Evolutionary conservation across 2,329 filamentous ascomycete genomes (phyloP).

Genomic region (Ambrosiella xylebori): DNA sequence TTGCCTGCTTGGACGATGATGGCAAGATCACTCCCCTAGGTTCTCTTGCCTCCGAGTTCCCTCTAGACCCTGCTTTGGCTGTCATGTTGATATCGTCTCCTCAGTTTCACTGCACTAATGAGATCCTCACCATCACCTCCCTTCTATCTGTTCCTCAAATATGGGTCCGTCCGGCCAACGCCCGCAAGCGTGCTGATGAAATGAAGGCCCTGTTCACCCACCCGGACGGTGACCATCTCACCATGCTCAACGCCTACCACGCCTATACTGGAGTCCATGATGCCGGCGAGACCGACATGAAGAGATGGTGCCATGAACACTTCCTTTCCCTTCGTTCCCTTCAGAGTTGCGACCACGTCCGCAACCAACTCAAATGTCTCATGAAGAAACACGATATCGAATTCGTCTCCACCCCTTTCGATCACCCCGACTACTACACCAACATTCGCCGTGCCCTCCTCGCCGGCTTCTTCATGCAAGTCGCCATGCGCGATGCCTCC

Average conservation of each 20-base stretch:
- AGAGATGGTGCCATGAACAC: constrained; percentile 93
- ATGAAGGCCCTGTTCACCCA: constrained; percentile 94
- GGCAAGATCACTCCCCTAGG: constrained; percentile 80
- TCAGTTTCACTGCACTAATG: constrained; percentile 97
- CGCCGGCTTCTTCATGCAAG: constrained; percentile 98
- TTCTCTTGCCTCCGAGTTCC: constrained; percentile 80
- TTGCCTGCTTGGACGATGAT: constrained; percentile 91
- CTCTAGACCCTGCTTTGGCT: constrained; percentile 79
- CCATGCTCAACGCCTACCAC: constrained; percentile 93
- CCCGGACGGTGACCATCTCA: constrained; percentile 84
- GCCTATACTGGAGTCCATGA: constrained; percentile 62
- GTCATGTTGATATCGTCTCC: constrained; percentile 97
- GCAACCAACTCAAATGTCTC: constrained; percentile 77
- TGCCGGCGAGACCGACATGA: constrained; percentile 48
- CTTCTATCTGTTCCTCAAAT: constrained; percentile 88
- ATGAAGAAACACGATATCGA: constrained; percentile 88
- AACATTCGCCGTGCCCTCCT: constrained; percentile 90
- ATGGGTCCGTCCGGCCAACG: constrained; percentile 71
- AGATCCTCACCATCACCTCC: constrained; percentile 87
- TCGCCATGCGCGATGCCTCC: constrained; percentile 77
- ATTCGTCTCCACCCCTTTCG: constrained; percentile 73
- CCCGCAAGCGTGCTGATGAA: constrained; percentile 82
- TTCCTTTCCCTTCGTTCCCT: constrained; percentile 82
- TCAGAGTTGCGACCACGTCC: constrained; percentile 85
- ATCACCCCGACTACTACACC: constrained; percentile 93